These are phyloP conservation scores for Aspergillus sp. DNA, from an alignment of 2,329 filamentous ascomycete species.

Conservation along the genomic window DNA sequence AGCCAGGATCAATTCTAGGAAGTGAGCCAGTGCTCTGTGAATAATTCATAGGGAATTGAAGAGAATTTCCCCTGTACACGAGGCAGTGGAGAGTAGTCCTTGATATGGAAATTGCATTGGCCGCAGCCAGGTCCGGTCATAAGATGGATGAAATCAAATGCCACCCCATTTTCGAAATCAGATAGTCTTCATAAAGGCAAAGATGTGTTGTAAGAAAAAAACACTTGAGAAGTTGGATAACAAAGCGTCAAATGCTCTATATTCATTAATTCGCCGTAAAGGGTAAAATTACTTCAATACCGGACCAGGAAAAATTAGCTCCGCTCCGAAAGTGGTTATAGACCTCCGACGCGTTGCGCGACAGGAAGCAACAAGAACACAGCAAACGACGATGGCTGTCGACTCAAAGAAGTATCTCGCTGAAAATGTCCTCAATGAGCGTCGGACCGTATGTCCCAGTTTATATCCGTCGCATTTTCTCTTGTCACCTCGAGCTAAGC, in stretches of 20 bases:
- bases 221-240: too few species aligned
- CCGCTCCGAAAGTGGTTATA: too few species aligned
- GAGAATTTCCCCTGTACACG: conserved; percentile 10
- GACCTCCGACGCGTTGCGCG: too few species aligned
- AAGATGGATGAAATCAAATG: conserved; percentile 14
- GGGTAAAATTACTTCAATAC: too few species aligned
- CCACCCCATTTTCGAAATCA: conserved; percentile 3
- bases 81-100: conserved; percentile 19
- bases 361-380: not conserved
- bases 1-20: conserved; percentile 26
- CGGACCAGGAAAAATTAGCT: too few species aligned
- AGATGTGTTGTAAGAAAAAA: too few species aligned
- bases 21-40: conserved; percentile 20
- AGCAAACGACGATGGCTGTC: conserved; percentile 27
- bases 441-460: conserved; percentile 54
- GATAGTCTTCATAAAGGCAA: too few species aligned
- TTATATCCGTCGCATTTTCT: not conserved
- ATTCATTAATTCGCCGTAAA: too few species aligned
- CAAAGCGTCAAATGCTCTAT: too few species aligned
- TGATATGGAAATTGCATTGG: conserved; percentile 9
- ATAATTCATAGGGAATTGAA: conserved; percentile 22
- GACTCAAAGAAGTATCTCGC: conserved; percentile 68
- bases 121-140: conserved; percentile 20
- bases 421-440: conserved; percentile 68
- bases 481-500: not conserved